Evolutionary conservation across 768 basidiomycete species (phyloP).

Genomic region (Galerina marginata): DNA sequence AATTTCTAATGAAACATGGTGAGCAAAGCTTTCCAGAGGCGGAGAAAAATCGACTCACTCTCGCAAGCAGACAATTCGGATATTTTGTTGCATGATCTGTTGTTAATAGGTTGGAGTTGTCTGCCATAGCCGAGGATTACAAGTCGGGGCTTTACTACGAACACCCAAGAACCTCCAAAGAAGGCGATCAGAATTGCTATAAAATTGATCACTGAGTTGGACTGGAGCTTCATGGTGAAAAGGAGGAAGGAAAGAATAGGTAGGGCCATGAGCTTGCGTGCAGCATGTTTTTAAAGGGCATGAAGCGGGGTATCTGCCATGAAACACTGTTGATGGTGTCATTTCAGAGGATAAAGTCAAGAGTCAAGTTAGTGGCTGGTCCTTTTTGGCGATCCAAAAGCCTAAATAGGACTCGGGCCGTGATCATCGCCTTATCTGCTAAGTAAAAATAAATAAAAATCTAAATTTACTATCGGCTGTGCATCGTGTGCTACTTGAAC

Average conservation of each 20-base stretch:
- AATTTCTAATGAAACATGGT: constrained; percentile 45
- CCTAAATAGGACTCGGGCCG: not conserved
- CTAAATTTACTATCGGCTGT: constrained; percentile 19
- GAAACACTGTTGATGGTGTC: not conserved
- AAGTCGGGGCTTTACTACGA: constrained; percentile 53
- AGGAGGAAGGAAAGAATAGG: not conserved
- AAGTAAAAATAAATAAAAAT: constrained; percentile 10
- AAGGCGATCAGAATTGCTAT: constrained; percentile 43
- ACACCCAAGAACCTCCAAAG: constrained; percentile 49
- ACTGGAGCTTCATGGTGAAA: constrained; percentile 1
- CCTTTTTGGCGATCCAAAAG: not conserved
- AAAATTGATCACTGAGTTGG: constrained; percentile 27
- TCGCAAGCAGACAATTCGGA: constrained; percentile 70
- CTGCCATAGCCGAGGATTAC: constrained; percentile 49
- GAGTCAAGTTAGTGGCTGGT: not conserved
- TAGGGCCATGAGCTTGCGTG: not conserved
- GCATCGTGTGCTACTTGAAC: constrained; percentile 8
- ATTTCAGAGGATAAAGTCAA: not conserved
- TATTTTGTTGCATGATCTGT: constrained; percentile 52
- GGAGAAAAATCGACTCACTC: constrained; percentile 46
- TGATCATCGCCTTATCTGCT: constrained; percentile 14
- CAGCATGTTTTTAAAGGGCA: not conserved
- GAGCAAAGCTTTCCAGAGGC: not conserved
- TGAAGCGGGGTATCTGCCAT: not conserved
- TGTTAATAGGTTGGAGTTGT: constrained; percentile 48